Conservation (phyloP, 2,329 filamentous ascomycete species). For the Ophiocordyceps camponoti-saundersi region DNA sequence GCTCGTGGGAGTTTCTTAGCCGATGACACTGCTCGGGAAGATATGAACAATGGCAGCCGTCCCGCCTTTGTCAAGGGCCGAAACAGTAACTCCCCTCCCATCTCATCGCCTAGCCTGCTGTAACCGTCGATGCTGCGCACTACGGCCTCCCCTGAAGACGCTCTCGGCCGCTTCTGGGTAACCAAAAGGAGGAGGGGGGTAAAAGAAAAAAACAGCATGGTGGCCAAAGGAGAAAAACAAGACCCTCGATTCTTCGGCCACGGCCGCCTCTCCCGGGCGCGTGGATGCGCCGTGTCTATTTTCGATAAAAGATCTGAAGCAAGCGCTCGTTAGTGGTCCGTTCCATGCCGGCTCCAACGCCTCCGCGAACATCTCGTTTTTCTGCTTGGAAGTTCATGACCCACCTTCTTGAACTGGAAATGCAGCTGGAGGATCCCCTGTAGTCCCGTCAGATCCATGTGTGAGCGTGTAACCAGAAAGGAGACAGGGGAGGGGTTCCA, state of each 20-base stretch:
- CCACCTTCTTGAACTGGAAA: conserved; percentile 95
- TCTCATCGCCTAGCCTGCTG: neutral
- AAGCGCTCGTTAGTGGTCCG: too few species aligned
- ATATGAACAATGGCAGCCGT: conserved; percentile 1
- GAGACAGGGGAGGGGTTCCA: neutral
- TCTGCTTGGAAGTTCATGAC: neutral
- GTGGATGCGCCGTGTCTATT: conserved; percentile 1
- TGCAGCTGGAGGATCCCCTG: conserved; percentile 68
- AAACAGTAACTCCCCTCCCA: neutral
- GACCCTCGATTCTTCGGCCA: neutral
- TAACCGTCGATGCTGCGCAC: neutral
- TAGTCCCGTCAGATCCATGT: neutral
- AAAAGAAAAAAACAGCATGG: too few species aligned
- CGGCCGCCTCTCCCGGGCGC: neutral
- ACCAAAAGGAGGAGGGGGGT: too few species aligned
- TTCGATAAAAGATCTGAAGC: conserved; percentile 2
- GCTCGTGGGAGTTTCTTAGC: neutral
- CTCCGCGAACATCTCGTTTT: too few species aligned
- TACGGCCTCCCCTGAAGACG: neutral
- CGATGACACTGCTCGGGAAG: conserved; percentile 1
- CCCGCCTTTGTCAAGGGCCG: neutral
- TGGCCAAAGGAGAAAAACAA: too few species aligned
- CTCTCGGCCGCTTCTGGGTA: neutral
- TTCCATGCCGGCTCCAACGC: neutral
- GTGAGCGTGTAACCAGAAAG: neutral